phyloP scores from a whole-genome alignment of 805 yeast species.

The Schwanniomyces pseudopolymorphus region DNA sequence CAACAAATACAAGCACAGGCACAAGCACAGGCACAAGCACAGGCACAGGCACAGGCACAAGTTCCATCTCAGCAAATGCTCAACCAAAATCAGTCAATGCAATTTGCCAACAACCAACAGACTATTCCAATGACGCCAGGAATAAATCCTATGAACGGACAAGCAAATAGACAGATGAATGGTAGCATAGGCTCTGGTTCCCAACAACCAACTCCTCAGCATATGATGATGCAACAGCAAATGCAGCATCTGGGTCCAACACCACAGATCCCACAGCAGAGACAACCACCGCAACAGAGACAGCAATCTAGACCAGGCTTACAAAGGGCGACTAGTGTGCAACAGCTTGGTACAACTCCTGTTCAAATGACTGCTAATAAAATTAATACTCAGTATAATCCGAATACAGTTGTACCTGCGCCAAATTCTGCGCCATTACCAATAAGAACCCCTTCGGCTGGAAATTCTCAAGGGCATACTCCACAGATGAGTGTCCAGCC shows the following conservation, averaged over 20 bases:
- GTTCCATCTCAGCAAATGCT: neutral
- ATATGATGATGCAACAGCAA: conserved; percentile 1
- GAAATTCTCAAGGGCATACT: conserved; percentile 26
- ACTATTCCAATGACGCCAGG: neutral
- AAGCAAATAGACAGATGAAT: conserved; percentile 4
- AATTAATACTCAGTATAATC: conserved; percentile 10
- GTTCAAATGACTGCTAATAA: conserved; percentile 7
- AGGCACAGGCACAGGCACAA: neutral
- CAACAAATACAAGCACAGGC: conserved; percentile 9
- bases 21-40: neutral
- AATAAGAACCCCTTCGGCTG: conserved; percentile 9
- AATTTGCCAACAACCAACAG: neutral
- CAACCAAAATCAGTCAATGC: neutral
- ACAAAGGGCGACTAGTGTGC: conserved; percentile 20
- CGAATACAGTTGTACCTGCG: conserved; percentile 12
- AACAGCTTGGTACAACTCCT: conserved; percentile 14
- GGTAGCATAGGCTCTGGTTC: neutral
- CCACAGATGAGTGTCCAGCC: conserved; percentile 28
- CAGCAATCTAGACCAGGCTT: conserved; percentile 18
- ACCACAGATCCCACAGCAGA: conserved; percentile 4
- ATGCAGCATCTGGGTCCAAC: conserved; percentile 8
- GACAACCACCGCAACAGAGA: conserved; percentile 8
- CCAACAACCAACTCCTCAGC: neutral
- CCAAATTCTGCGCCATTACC: conserved; percentile 26
- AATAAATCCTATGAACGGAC: conserved; percentile 1